Base-by-base conservation (phyloP, 108 stramenopile genomes). In the Cyclostephanos invisitatus region DNA sequence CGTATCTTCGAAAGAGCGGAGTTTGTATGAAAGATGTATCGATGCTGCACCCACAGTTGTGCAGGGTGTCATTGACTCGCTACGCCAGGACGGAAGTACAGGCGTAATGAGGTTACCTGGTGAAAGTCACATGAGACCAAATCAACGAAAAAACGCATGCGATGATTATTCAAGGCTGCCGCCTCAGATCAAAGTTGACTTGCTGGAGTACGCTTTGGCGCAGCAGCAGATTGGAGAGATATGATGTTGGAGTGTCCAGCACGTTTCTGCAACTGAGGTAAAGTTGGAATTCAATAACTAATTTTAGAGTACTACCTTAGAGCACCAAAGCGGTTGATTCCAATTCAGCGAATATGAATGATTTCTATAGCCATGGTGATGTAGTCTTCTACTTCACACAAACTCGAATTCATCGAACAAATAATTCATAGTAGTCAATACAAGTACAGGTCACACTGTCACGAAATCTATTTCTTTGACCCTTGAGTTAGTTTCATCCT, bases 151-250 rank as follows among this genome's bases (percentile, higher is more conserved):
- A 46, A 62, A 50, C 37, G 77, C 64, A 20, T 65, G 77, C 49
- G 40, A 57, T 14, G 70, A 70, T 60, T 78, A 78, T 67, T 54
- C 50, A 51, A 68, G 53, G 46, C 55, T 78, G 27, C 77, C 77
- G 58, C 66, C 70, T n/a, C 77, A 78, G 42, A 64, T 78, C 17
- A 78, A 78, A 59, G 77, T 78, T 7, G 57, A 78, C 46, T 71
- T 78, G 50, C 59, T 78, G 59, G 77, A 78, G 44, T 78, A 67
- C 47, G 65, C 70, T 12, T 51, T 78, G 38, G 70, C 70, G 11
- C 68, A 72, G 37, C 64, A 67, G 15, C 55, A 66, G 57, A 72
- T 27, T 29, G 12, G 11, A 28, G 22, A 57, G 15, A 15, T 14
- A 40, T 40, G 40, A 7, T 7, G 40, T 40, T 7, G 40, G 10